phyloP scores from a whole-genome alignment of 345 rosid species.

The Geranium brycei region DNA sequence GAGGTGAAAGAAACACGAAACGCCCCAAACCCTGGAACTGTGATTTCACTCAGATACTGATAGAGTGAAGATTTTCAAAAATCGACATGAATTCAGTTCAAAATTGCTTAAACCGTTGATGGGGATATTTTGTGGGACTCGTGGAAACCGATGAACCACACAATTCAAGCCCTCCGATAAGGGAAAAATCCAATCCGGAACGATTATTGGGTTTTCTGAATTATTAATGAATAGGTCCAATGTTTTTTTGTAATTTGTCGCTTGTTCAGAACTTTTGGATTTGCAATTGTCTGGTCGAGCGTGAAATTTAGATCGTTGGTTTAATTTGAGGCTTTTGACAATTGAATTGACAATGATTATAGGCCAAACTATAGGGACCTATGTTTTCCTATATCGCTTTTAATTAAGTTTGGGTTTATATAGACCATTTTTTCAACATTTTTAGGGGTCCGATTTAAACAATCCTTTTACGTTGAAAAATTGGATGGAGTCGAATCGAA shows the following conservation, averaged over 20 bases:
- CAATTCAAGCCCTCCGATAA: not conserved
- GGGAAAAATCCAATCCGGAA: not conserved
- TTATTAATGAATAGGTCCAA: not conserved
- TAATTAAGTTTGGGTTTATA: too few relatives aligned
- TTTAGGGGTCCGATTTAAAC: too few relatives aligned
- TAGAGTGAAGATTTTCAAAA: not conserved
- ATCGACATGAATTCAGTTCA: not conserved
- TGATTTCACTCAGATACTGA: not conserved
- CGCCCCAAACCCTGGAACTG: not conserved
- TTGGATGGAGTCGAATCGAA: too few relatives aligned
- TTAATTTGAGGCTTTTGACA: too few relatives aligned
- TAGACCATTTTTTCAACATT: too few relatives aligned
- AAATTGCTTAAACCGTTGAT: conserved; percentile 5
- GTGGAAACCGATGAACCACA: conserved; percentile 34
- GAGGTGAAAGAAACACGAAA: not conserved
- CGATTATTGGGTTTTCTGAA: not conserved
- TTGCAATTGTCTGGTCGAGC: too few relatives aligned
- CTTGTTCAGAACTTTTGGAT: not conserved
- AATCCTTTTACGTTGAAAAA: too few relatives aligned
- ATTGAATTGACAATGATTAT: too few relatives aligned
- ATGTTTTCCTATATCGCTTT: too few relatives aligned
- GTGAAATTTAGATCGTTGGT: too few relatives aligned
- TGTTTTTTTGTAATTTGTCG: not conserved
- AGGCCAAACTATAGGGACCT: too few relatives aligned
- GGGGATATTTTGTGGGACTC: conserved; percentile 10